These are phyloP conservation scores for Acer saccharum DNA, from an alignment of 345 rosid species.

Conservation along the genomic window DNA sequence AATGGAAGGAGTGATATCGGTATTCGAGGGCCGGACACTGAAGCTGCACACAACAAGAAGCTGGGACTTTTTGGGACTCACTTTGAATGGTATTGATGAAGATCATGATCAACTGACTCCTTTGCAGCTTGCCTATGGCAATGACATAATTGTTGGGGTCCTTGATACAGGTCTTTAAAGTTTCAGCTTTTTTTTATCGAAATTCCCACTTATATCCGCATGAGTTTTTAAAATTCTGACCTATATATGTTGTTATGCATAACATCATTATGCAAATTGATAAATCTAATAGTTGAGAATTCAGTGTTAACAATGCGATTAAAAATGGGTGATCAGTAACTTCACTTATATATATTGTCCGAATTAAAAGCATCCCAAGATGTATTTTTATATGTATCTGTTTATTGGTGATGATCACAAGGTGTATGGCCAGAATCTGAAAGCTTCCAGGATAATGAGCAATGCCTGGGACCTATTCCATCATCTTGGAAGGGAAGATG, in stretches of 20 bases:
- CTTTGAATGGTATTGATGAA: constrained; percentile 17
- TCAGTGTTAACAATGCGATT: too few relatives aligned
- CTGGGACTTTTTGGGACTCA: constrained; percentile 76
- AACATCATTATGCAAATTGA: too few relatives aligned
- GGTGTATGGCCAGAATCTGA: constrained; percentile 80
- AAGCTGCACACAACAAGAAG: constrained; percentile 72
- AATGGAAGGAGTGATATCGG: constrained; percentile 50
- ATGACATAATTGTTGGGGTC: constrained; percentile 48
- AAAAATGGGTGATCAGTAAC: too few relatives aligned
- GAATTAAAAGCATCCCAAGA: not conserved
- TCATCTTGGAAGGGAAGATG: constrained; percentile 63
- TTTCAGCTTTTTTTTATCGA: too few relatives aligned
- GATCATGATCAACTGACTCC: constrained; percentile 22
- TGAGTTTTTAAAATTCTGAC: too few relatives aligned
- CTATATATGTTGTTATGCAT: too few relatives aligned
- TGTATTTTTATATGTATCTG: not conserved
- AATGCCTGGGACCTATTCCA: constrained; percentile 48
- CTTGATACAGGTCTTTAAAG: constrained; percentile 48
- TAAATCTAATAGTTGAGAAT: too few relatives aligned
- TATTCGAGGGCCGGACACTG: constrained; percentile 48
- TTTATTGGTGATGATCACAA: constrained; percentile 17
- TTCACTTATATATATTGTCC: too few relatives aligned
- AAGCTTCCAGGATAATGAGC: constrained; percentile 51
- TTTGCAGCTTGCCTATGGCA: constrained; percentile 44
- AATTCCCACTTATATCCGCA: too few relatives aligned